Evolutionary conservation across 2,329 filamentous ascomycete species (phyloP).

Genomic region (Chalaropsis thielavioides): DNA sequence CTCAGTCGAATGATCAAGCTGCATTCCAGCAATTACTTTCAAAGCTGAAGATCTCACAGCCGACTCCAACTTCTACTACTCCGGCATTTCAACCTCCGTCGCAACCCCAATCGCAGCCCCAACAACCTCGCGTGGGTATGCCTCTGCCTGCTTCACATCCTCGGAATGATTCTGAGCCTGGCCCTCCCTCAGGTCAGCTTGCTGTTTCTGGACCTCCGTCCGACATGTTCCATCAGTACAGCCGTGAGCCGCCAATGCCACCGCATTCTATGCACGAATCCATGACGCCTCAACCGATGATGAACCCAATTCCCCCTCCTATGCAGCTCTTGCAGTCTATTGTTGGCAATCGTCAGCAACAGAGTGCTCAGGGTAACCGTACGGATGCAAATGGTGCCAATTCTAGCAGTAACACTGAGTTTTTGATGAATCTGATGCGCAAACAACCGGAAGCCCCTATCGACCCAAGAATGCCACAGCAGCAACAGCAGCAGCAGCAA

Average conservation of each 20-base stretch:
- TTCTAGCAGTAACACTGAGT: conserved; percentile 56
- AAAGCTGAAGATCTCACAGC: conserved; percentile 54
- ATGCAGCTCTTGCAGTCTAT: conserved; percentile 49
- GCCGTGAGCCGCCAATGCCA: conserved; percentile 26
- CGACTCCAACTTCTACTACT: conserved; percentile 31
- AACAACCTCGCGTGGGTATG: conserved; percentile 23
- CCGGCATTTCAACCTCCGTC: conserved; percentile 20
- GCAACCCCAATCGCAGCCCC: conserved; percentile 29
- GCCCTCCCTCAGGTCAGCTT: not conserved
- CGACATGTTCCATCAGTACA: conserved; percentile 16
- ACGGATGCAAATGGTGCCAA: conserved; percentile 6
- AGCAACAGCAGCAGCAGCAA: conserved; percentile 30
- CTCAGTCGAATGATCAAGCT: conserved; percentile 49
- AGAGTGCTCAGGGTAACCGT: conserved; percentile 14
- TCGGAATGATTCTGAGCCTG: conserved; percentile 9
- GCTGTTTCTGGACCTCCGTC: conserved; percentile 9
- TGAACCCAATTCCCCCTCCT: conserved; percentile 33
- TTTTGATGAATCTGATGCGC: conserved; percentile 71
- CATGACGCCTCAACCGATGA: conserved; percentile 34
- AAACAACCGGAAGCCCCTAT: conserved; percentile 34
- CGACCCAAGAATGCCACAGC: conserved; percentile 38
- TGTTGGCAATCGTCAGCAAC: conserved; percentile 31
- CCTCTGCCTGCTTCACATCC: conserved; percentile 10
- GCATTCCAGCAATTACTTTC: conserved; percentile 71
- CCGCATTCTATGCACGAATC: conserved; percentile 34